Base-by-base conservation (phyloP, 164 flowering plant genomes). In the Nymphaea thermarum region DNA sequence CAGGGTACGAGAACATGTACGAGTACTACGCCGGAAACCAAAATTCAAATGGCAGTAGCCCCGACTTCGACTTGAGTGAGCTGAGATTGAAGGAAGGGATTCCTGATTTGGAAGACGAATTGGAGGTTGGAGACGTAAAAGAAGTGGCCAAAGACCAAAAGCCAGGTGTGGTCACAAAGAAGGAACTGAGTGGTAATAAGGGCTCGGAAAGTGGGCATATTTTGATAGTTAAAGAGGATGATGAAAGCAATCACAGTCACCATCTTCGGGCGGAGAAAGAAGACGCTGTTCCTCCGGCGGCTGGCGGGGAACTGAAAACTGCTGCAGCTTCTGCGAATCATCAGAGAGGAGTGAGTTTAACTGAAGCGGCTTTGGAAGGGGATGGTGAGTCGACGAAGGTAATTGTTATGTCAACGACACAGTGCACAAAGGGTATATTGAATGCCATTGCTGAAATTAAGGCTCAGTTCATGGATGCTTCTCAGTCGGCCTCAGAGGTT, bases 81-180 rank as follows among this genome's bases (percentile, higher is more conserved):
- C 96, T 94, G 79, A 83, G 99, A 77, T 85, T 81, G 72, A 85
- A 91, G 64, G 99, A 95, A 73, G 96, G 98, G 45, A 95, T 95
- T 79, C 99, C 99, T 43, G 94, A 92, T 68, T 82, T 95, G 77
- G 99, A 95, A 76, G 98, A 95, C 51, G 99, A 90, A 68, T 82
- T 83, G 0, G 60, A 11, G 18, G 68, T 41, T 42, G 44, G 6
- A 16, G 16, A 6, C 43, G 17, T 71, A 18, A 83, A 72, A 63
- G 80, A 74, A 47, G 76, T 70, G 66, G 66, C 60, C n/a, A 76
- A 69, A 60, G 77, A 71, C 66, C 84, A 70, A 62, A 77, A 73
- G 66, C 17, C 60, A 6, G 60, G 65, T 60, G 72, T 53, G 15
- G 64, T 47, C 12, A 12, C 12, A 7, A 47, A 47, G 7, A 47